Evolutionary conservation across 768 basidiomycete genomes (phyloP).

Genomic region (Mycena kentingensis): DNA sequence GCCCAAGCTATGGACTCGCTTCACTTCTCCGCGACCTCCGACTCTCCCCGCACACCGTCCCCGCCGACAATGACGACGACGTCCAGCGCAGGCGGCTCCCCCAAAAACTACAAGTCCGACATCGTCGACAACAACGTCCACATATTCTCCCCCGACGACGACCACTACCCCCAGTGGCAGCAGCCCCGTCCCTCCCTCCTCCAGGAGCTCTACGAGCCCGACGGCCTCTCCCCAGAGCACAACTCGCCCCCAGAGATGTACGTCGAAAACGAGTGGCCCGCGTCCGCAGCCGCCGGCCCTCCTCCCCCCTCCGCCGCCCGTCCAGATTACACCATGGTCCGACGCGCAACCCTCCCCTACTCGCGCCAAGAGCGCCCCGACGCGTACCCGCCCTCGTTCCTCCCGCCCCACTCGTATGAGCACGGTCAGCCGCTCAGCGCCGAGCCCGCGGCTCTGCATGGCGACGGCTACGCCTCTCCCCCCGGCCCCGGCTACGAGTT

Average conservation of each 20-base stretch:
- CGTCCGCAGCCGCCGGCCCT: conserved; percentile 23
- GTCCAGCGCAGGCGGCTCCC: conserved; percentile 25
- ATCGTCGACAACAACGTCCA: conserved; percentile 48
- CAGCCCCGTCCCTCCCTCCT: conserved; percentile 59
- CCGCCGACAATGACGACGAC: conserved; percentile 48
- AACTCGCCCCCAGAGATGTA: conserved; percentile 29
- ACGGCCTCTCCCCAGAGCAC: conserved; percentile 45
- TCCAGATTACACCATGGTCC: conserved; percentile 49
- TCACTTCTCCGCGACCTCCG: no score
- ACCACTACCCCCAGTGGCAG: conserved; percentile 30
- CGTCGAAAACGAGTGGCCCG: conserved; percentile 26
- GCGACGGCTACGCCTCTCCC: conserved; percentile 35
- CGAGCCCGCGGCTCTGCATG: conserved; percentile 36
- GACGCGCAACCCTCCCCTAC: conserved; percentile 77
- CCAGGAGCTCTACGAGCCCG: conserved; percentile 70
- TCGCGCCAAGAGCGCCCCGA: conserved; percentile 71
- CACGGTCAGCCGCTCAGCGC: conserved; percentile 36
- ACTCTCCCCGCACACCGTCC: conserved; percentile 74
- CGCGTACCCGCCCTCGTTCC: conserved; percentile 35
- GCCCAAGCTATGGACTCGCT: no score
- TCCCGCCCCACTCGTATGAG: conserved; percentile 29
- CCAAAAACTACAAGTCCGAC: conserved; percentile 31
- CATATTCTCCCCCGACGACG: conserved; percentile 48
- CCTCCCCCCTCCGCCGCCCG: conserved; percentile 28
- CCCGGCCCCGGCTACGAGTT: conserved; percentile 49